These are phyloP conservation scores for Candida coquimbonensis DNA, from an alignment of 805 yeast genomes.

Conservation along the genomic window DNA sequence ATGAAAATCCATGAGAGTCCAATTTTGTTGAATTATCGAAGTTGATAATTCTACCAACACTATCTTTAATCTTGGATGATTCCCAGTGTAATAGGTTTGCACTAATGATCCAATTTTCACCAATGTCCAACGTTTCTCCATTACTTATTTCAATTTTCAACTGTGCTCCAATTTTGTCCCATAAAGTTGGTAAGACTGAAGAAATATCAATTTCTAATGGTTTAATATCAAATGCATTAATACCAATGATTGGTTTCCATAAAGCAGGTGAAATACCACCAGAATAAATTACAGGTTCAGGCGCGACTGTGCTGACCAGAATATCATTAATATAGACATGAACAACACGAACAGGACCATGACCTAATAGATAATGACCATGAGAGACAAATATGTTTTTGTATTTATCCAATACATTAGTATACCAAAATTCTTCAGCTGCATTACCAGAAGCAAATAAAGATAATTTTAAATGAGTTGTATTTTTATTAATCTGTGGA, in stretches of 20 bases:
- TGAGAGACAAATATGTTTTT: slow-evolving; percentile 31
- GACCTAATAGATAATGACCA: slow-evolving; percentile 42
- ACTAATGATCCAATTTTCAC: slow-evolving; percentile 52
- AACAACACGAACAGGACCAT: slow-evolving; percentile 67
- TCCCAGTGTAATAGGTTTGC: slow-evolving; percentile 54
- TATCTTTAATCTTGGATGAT: slow-evolving; percentile 30
- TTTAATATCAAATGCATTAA: slow-evolving; percentile 66
- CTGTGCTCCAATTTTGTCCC: slow-evolving; percentile 37
- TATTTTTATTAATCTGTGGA: slow-evolving; percentile 45
- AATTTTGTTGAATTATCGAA: slow-evolving; percentile 22
- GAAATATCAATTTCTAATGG: slow-evolving; percentile 67
- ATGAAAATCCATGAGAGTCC: slow-evolving; percentile 3
- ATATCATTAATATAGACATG: slow-evolving; percentile 54
- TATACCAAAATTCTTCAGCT: slow-evolving; percentile 81
- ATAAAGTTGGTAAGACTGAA: slow-evolving; percentile 60
- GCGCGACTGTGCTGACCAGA: slow-evolving; percentile 54
- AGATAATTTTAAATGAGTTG: slow-evolving; percentile 45
- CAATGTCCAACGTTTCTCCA: slow-evolving; percentile 26
- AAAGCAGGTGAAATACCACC: slow-evolving; percentile 78
- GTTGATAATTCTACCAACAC: slow-evolving; percentile 32
- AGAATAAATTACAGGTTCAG: slow-evolving; percentile 69
- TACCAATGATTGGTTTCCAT: slow-evolving; percentile 77
- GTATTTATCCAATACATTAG: slow-evolving; percentile 46
- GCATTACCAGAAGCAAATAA: slow-evolving; percentile 69
- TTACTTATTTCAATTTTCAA: slow-evolving; percentile 46